Evolutionary conservation across 441 rosid genomes (phyloP), one percentile per base, ranked within the genome.

Genomic region (Flueggea neowawraea): DNA sequence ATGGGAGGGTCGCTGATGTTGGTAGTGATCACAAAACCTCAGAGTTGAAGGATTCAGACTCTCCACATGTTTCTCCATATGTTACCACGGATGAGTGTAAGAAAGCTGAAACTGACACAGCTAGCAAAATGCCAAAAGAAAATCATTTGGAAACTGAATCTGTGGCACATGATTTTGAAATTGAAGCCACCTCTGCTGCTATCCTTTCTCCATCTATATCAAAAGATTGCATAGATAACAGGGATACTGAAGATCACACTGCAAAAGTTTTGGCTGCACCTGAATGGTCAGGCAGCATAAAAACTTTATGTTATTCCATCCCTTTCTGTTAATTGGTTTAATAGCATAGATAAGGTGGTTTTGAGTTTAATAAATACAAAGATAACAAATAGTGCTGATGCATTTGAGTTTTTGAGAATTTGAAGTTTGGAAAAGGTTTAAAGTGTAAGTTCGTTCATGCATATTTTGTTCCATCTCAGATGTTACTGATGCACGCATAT

Each of bases 281-380:
- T 2, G 65, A 64, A 61, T 79, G 87, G 91, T 86, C 57, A 77
- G 81, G 58, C 22, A 65, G 64, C 59, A 22, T 52, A 12, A 22
- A 15, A 68, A 13, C 15, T 33, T 57, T 10, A 3, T 12, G 49
- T 44, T 3, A 57, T 52, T 10, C 31, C 31, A 32, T 51, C 52
- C 45, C 31, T 5, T 41, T 41, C 5, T 28, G 31, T 63, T 47
- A 10, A 11, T 14, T 47, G 50, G 9, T 36, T 36, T 36, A 36
- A 36, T 36, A 36, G 41, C 41, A 36, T 36, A 36, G 41, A 36
- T 36, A 5, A 36, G 6, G 41, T 36, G 6, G 41, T 36, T 36
- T 3, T 36, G 41, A 36, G 41, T 36, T 36, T 36, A 36, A 36
- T 36, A 36, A 36, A 36, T 36, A 8, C 41, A 36, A 36, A 36